These are phyloP conservation scores for Candida yuanshanica DNA, from an alignment of 805 yeast species.

Conservation along the genomic window DNA sequence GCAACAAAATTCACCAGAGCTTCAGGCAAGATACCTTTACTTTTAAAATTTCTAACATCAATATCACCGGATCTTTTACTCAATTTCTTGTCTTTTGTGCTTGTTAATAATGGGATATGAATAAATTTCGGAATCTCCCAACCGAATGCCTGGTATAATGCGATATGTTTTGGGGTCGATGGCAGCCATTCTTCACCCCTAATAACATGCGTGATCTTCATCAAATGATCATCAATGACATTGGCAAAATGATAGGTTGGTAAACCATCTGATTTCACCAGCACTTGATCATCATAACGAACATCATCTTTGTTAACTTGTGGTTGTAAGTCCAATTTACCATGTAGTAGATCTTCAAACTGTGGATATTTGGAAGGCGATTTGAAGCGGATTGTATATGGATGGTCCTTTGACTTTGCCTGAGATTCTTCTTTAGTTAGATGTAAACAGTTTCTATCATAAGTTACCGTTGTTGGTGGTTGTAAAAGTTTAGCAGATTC, in stretches of 20 bases:
- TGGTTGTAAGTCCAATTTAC: conserved; percentile 68
- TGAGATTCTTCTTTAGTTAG: conserved; percentile 37
- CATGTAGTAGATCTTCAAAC: conserved; percentile 74
- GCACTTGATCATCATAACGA: conserved; percentile 83
- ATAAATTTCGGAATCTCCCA: conserved; percentile 78
- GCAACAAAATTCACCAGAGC: conserved; percentile 85
- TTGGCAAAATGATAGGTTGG: conserved; percentile 98
- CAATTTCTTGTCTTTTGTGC: conserved; percentile 65
- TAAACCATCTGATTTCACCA: conserved; percentile 86
- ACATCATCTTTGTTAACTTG: conserved; percentile 66
- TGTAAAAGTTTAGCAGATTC: conserved; percentile 66
- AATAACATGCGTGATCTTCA: conserved; percentile 90
- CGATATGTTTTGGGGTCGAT: conserved; percentile 91
- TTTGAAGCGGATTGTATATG: conserved; percentile 64
- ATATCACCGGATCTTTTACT: conserved; percentile 84
- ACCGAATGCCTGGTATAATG: conserved; percentile 77
- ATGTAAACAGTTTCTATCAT: conserved; percentile 75
- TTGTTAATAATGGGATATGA: conserved; percentile 88
- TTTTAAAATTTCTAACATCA: conserved; percentile 54
- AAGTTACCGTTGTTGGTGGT: conserved; percentile 90
- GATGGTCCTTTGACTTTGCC: conserved; percentile 27
- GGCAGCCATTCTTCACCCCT: conserved; percentile 98
- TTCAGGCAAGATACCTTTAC: conserved; percentile 72
- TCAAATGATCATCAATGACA: conserved; percentile 89
- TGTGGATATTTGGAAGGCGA: conserved; percentile 67